Base-by-base conservation (phyloP, 2,329 filamentous ascomycete species). In the Pyrenochaeta sp. region DNA sequence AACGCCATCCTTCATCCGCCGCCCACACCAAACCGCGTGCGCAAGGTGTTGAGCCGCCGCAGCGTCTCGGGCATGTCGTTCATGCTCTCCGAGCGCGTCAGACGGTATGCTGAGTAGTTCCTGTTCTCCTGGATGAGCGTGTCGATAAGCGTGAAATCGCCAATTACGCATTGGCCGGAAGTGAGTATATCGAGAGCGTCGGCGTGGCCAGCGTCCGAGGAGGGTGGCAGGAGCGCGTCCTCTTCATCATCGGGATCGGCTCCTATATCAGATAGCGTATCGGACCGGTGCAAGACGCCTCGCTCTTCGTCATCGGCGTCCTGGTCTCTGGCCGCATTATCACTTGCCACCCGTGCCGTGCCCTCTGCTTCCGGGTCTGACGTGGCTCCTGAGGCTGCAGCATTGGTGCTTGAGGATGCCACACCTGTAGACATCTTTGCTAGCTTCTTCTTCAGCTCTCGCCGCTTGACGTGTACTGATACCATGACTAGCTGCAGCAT, bases 241-340 rank as follows among this genome's bases (percentile, higher is more conserved):
- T 69, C 64, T 27, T 73, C 67, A 45, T 70, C 59, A 41, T 79
- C 75, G 56, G 78, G 66, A 56, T 81, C 79, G 35, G 77, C 72
- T 42, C 76, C 78, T 7, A 77, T 66, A 56, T 68, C 71, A 50
- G 62, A 74, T 50, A 69, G 64, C 32, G 68, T 69, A 27, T 75
- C 72, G 45, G 66, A 71, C 73, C 75, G 53, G 49, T 78, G 78
- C 15, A 80, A 63, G 2, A 85, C 69, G 1, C 85, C 85, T 27
- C 83, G 79, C 69, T 88, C 86, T 73, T 88, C 86, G 5, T 81
- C 76, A 58, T 88, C 85, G 51, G 83, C 77, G 62, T 86, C 83
- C 64, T 87, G 85, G 12, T 67, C 63, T 33, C 70, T 67, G 47
- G 60, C 58, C 30, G 64, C 52, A 21, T 57, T 61, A 14, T 60